A percentile compares a stretch with the other conserved stretches of the same genome.
phyloP scores from a whole-genome alignment of 1,284 basidiomycete genomes.

The Puccinia polysora region DNA sequence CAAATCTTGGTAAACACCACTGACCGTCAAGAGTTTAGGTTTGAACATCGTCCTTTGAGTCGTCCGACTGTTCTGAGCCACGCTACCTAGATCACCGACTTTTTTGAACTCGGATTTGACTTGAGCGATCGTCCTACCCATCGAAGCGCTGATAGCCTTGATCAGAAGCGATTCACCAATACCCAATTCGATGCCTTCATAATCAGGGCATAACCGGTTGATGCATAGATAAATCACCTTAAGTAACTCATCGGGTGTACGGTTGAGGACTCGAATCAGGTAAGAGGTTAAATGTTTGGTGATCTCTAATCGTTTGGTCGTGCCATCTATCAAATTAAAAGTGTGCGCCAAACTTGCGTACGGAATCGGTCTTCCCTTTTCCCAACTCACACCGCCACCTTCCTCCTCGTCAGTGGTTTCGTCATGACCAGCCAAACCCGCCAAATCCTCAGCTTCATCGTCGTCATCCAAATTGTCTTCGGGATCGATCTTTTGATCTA shows the following conservation, averaged over 20 bases:
- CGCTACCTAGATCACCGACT: slow-evolving; percentile 89
- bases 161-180: slow-evolving; percentile 92
- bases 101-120: slow-evolving; percentile 90
- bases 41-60: slow-evolving; percentile 93
- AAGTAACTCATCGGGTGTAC: slow-evolving; percentile 71
- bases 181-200: slow-evolving; percentile 89
- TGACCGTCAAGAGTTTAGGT: slow-evolving; percentile 80
- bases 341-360: slow-evolving; percentile 85
- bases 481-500: slow-evolving; percentile 2
- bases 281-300: slow-evolving; percentile 81
- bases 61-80: slow-evolving; percentile 89
- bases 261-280: slow-evolving; percentile 78
- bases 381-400: slow-evolving; percentile 19
- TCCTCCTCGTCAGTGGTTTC: neutral
- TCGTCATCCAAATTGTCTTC: slow-evolving; percentile 14
- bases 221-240: slow-evolving; percentile 94
- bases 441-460: neutral
- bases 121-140: slow-evolving; percentile 72
- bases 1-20: slow-evolving; percentile 77
- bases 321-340: slow-evolving; percentile 85
- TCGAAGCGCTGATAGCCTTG: slow-evolving; percentile 92
- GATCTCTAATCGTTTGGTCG: slow-evolving; percentile 93
- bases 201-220: slow-evolving; percentile 91
- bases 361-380: slow-evolving; percentile 60
- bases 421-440: neutral